A percentile compares a stretch with the other conserved stretches of the same genome.
Evolutionary conservation across 306 rosid genomes (phyloP).

Genomic region (Dalbergia cochinchinensis): DNA sequence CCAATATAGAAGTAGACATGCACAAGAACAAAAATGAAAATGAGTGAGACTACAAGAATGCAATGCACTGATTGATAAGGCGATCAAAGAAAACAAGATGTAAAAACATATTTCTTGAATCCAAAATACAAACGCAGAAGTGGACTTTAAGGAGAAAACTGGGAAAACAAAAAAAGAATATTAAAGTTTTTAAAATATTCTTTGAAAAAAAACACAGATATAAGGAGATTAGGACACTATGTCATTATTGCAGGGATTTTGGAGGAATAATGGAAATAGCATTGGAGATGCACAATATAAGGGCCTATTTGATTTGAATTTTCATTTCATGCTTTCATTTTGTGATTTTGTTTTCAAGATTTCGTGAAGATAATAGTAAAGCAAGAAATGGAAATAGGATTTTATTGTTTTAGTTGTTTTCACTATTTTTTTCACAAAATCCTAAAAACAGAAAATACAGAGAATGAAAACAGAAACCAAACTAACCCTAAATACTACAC

Average conservation of each 20-base stretch:
- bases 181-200: background rate
- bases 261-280: slow-evolving; percentile 29
- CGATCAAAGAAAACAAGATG: slow-evolving; percentile 30
- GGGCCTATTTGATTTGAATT: too few relatives aligned
- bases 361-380: too few relatives aligned
- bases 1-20: slow-evolving; percentile 41
- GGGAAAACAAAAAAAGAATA: background rate
- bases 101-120: slow-evolving; percentile 30
- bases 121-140: slow-evolving; percentile 24
- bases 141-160: slow-evolving; percentile 9
- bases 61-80: slow-evolving; percentile 28
- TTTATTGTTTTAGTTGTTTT: too few relatives aligned
- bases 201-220: background rate
- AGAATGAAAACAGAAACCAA: too few relatives aligned
- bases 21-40: slow-evolving; percentile 39
- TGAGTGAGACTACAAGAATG: slow-evolving; percentile 39
- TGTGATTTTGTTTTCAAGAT: too few relatives aligned
- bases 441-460: too few relatives aligned
- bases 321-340: too few relatives aligned
- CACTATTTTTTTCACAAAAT: too few relatives aligned
- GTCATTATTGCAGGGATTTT: slow-evolving; percentile 26
- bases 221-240: slow-evolving; percentile 20
- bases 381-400: too few relatives aligned
- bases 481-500: background rate
- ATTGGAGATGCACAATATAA: slow-evolving; percentile 27